phyloP scores from a whole-genome alignment of 495 filamentous ascomycete species.

The Aspergillus mulundensis region DNA sequence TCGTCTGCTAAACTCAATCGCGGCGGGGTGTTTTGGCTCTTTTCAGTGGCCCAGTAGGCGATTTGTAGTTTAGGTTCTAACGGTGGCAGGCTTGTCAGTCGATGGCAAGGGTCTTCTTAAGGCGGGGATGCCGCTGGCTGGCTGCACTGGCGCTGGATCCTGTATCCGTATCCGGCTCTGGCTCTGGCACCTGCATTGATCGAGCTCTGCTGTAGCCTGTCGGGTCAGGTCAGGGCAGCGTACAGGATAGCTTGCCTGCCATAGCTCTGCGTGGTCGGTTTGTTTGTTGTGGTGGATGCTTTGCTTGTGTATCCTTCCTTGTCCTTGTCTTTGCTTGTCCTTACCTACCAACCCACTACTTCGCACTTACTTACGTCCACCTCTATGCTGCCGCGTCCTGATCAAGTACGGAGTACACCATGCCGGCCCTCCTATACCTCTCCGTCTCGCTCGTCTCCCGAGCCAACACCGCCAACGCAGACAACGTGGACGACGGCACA shows the following conservation, averaged over 20 bases:
- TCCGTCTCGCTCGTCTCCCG: neutral
- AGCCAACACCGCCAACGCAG: neutral
- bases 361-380: neutral
- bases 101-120: slow-evolving; percentile 1
- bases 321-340: neutral
- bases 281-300: no score
- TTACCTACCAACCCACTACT: no score
- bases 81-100: neutral
- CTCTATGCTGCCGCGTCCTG: neutral
- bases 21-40: no score
- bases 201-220: neutral
- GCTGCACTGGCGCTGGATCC: no score
- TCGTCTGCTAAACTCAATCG: slow-evolving; percentile 1
- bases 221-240: no score
- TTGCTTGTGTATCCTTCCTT: no score
- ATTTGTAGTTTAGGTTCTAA: neutral
- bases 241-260: no score
- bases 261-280: no score
- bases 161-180: no score
- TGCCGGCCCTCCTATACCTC: neutral
- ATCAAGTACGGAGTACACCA: neutral
- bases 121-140: neutral
- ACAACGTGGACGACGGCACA: neutral
- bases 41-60: no score
- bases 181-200: no score